These are phyloP conservation scores for Cercophora scortea DNA, from an alignment of 495 filamentous ascomycete genomes.

Conservation along the genomic window DNA sequence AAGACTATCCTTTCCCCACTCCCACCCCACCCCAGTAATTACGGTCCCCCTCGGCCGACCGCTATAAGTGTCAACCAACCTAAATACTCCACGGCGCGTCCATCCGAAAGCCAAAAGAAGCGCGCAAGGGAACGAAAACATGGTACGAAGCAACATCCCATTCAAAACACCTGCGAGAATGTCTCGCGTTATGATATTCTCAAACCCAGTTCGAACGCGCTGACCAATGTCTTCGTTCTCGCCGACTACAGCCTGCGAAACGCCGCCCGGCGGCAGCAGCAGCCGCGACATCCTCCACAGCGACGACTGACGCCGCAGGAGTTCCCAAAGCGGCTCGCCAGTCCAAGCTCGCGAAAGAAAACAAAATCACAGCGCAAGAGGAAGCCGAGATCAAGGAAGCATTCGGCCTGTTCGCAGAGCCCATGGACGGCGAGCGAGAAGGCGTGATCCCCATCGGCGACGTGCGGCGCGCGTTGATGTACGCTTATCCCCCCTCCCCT, in stretches of 20 bases:
- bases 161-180: no score
- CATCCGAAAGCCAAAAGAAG: no score
- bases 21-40: no score
- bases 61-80: no score
- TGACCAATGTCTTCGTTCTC: neutral
- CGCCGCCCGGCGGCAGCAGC: conserved; percentile 26
- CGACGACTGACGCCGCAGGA: conserved; percentile 7
- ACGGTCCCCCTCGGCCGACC: no score
- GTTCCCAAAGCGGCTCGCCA: conserved; percentile 26
- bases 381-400: conserved; percentile 88
- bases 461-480: conserved; percentile 79
- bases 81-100: no score
- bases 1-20: no score
- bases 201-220: neutral
- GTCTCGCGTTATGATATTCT: no score
- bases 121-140: no score
- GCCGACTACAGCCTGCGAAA: conserved; percentile 26
- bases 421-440: conserved; percentile 59
- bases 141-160: no score
- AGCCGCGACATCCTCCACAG: conserved; percentile 3
- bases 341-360: conserved; percentile 83
- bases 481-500: conserved; percentile 18
- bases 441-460: conserved; percentile 70
- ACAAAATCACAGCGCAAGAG: conserved; percentile 73
- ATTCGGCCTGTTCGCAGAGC: conserved; percentile 71